Evolutionary conservation across 2,329 filamentous ascomycete genomes (phyloP).

Genomic region (Sarocladium kiliense): DNA sequence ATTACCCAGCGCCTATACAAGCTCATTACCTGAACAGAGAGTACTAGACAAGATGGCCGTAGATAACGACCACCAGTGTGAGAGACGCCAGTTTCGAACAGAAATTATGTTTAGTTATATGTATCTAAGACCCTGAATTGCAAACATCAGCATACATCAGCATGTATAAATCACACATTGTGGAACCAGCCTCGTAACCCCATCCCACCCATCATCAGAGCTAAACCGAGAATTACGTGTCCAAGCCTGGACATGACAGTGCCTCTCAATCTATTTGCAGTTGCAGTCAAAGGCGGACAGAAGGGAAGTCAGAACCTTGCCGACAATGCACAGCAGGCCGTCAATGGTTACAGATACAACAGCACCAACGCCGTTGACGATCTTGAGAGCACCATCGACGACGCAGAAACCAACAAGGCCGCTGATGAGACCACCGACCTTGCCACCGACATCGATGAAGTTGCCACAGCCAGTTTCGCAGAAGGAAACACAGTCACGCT

Average conservation of each 20-base stretch:
- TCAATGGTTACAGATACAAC: neutral
- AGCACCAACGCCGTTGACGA: neutral
- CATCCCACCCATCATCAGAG: neutral
- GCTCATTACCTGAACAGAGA: too few relatives aligned
- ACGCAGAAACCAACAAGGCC: conserved; percentile 7
- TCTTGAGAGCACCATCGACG: conserved; percentile 1
- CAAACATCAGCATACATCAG: too few relatives aligned
- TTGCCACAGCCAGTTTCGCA: conserved; percentile 32
- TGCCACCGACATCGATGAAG: conserved; percentile 24
- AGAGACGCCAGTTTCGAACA: too few relatives aligned
- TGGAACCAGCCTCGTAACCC: neutral
- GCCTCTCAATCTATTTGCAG: neutral
- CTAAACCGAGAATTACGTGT: neutral
- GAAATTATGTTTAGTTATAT: too few relatives aligned
- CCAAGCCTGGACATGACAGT: too few relatives aligned
- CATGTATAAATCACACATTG: too few relatives aligned
- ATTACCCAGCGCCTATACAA: too few relatives aligned
- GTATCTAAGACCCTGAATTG: too few relatives aligned
- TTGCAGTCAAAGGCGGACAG: conserved; percentile 5
- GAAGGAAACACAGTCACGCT: conserved; percentile 32
- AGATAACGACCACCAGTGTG: too few relatives aligned
- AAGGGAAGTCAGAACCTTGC: conserved; percentile 2
- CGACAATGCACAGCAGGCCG: conserved; percentile 2
- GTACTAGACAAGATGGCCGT: too few relatives aligned
- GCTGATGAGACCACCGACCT: conserved; percentile 8